Base-by-base conservation (phyloP, 169 alveolate genomes). In the Plasmodium relictum region DNA sequence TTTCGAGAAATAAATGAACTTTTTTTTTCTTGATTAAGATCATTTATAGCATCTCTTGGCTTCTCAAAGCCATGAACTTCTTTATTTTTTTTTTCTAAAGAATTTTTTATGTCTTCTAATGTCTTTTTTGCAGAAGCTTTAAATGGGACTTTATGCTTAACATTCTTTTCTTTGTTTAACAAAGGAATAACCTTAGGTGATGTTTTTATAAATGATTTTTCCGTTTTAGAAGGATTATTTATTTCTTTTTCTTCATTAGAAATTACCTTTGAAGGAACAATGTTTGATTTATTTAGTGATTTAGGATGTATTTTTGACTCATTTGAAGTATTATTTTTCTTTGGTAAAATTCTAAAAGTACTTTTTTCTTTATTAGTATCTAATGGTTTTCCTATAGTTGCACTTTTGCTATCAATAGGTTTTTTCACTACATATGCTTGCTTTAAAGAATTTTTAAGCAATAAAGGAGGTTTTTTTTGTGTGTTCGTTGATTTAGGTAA, bases 111-210 rank as follows among this genome's bases (percentile, higher is more conserved):
- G 52, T 54, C 48, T 22, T 68, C 69, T 70, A 80, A 31, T 45
- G 90, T 80, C 44, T 66, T 45, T 66, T 80, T 80, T 80, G 68
- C 54, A 70, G 50, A 54, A 9, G 66, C 80, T 59, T 80, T 80
- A n/a, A 80, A 73, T 16, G 90, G 90, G 9, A 80, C 83, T 61
- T 80, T 80, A 26, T 50, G 58, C 18, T 68, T 80, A 52, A 65
- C 62, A 69, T 22, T 52, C 50, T 80, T 80, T 31, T 80, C 83
- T 69, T 80, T 80, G 50, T 50, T 45, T 71, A 80, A 58, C 31
- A 68, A 66, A 58, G 90, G 90, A 3, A 80, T 20, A 16, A 16
- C 20, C 68, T 80, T 80, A 18, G 68, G 78, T 41, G 63, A 22
- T 31, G 66, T 31, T 44, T 68, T 80, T 24, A 66, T 39, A 65